phyloP scores from a whole-genome alignment of 2,329 filamentous ascomycete species.

The Catunica adiposa region DNA sequence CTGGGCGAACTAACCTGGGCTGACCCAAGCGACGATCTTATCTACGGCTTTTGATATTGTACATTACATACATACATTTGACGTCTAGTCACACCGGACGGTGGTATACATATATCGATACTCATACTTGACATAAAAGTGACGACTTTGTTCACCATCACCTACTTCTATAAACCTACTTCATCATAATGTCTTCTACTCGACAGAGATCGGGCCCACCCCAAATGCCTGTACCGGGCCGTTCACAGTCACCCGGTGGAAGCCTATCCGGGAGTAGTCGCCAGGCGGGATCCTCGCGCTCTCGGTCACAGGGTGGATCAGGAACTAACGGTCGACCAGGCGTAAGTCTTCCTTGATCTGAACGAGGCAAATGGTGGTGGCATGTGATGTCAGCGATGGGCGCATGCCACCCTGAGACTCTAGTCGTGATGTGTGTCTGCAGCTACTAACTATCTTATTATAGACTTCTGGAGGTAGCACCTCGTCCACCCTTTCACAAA shows the following conservation, averaged over 20 bases:
- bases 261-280: slow-evolving; percentile 39
- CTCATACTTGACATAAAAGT: not conserved
- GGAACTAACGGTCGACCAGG: slow-evolving; percentile 34
- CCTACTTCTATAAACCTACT: too few species aligned
- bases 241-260: slow-evolving; percentile 43
- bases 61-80: too few species aligned
- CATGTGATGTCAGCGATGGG: not conserved
- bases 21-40: too few species aligned
- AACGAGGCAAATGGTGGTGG: too few species aligned
- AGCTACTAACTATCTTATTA: not conserved
- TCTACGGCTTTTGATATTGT: not conserved
- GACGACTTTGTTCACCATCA: not conserved
- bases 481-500: slow-evolving; percentile 73
- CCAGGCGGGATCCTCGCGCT: slow-evolving; percentile 47
- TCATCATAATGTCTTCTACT: slow-evolving; percentile 18
- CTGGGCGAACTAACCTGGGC: too few species aligned
- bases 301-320: slow-evolving; percentile 15
- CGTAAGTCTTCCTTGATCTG: slow-evolving; percentile 30
- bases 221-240: slow-evolving; percentile 29
- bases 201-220: slow-evolving; percentile 46
- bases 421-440: not conserved
- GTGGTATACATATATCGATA: not conserved
- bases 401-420: not conserved
- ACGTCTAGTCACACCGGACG: too few species aligned
- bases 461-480: slow-evolving; percentile 37